These are phyloP conservation scores for Huiozyma sinensis DNA, from an alignment of 805 yeast species.

Conservation along the genomic window DNA sequence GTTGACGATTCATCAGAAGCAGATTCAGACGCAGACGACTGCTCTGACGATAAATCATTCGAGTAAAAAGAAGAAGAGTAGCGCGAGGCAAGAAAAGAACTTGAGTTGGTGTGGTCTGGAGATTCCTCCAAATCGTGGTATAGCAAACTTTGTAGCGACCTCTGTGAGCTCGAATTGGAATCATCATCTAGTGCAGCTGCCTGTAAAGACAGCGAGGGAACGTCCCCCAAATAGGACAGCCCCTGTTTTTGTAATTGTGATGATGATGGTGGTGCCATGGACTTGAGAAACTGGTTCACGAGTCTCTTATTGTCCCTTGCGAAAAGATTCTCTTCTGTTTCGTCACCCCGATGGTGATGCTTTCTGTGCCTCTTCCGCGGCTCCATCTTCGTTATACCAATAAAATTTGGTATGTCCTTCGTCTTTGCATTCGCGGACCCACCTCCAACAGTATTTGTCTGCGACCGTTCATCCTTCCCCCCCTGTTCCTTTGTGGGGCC, in stretches of 20 bases:
- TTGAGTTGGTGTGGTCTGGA: background rate
- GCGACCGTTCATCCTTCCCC: background rate
- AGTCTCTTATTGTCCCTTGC: conserved; percentile 18
- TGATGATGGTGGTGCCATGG: conserved; percentile 14
- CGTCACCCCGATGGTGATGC: background rate
- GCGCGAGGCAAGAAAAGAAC: background rate
- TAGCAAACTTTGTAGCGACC: conserved; percentile 15
- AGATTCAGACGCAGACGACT: conserved; percentile 4
- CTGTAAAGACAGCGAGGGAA: conserved; percentile 1
- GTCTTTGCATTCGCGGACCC: background rate
- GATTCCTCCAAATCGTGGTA: conserved; percentile 14
- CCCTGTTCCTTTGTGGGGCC: background rate
- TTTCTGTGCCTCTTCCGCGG: background rate
- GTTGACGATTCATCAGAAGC: conserved; percentile 2
- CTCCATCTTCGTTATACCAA: background rate
- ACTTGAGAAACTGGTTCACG: conserved; percentile 20
- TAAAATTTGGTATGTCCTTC: background rate
- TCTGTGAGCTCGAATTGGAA: conserved; percentile 2
- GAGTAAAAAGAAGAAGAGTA: conserved; percentile 1
- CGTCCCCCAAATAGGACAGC: conserved; percentile 1
- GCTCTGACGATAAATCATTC: background rate
- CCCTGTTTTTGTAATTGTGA: conserved; percentile 4
- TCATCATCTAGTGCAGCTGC: background rate
- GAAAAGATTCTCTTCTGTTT: background rate
- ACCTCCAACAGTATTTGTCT: background rate